A percentile compares a stretch with the other conserved stretches of the same genome.
Evolutionary conservation across 768 basidiomycete species (phyloP).

Genomic region (Termitomyces sp.): DNA sequence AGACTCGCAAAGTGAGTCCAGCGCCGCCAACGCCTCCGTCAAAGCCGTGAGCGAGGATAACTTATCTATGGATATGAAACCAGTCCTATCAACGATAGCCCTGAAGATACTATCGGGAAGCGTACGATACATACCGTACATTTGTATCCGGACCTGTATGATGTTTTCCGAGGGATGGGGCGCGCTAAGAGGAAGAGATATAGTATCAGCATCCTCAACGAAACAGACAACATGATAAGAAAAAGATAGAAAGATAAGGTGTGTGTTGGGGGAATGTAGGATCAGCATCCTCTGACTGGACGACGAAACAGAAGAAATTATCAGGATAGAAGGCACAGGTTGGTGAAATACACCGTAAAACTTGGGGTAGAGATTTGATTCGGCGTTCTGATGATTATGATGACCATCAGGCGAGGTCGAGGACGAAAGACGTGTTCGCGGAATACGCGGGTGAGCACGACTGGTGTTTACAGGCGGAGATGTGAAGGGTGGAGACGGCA

Average conservation of each 20-base stretch:
- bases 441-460: neutral
- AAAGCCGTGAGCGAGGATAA: constrained; percentile 85
- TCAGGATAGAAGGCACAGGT: neutral
- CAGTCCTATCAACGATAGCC: neutral
- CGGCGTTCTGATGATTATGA: neutral
- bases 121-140: constrained; percentile 79
- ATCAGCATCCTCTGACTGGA: neutral
- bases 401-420: neutral
- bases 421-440: constrained; percentile 2
- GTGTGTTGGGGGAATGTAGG: neutral
- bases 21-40: constrained; percentile 68
- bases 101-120: neutral
- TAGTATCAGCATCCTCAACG: neutral
- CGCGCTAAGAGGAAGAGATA: constrained; percentile 41
- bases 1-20: constrained; percentile 72
- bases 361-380: neutral
- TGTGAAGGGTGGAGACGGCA: neutral
- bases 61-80: constrained; percentile 52
- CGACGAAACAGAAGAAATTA: neutral
- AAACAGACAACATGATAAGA: neutral
- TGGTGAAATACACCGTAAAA: neutral
- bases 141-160: constrained; percentile 97
- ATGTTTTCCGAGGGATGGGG: constrained; percentile 98
- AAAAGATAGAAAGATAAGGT: neutral
- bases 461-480: neutral